Percentiles rank a stretch among this genome's conserved stretches.
phyloP scores from a whole-genome alignment of 2,329 filamentous ascomycete genomes.

The Helicocarpus griseus region DNA sequence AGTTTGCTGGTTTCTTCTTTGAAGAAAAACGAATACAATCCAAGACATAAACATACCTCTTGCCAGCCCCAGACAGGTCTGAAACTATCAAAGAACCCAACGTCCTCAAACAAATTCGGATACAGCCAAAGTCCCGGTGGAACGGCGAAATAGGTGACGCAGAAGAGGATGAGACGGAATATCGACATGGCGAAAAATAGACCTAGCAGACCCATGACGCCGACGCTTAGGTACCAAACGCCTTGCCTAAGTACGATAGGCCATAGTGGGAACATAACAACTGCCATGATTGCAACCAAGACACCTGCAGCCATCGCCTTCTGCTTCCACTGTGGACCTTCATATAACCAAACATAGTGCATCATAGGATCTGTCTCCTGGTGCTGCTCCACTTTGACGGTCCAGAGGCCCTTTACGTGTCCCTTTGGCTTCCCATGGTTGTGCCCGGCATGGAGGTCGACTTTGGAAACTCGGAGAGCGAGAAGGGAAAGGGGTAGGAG shows the following conservation, averaged over 20 bases:
- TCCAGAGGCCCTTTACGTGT: conserved; percentile 92
- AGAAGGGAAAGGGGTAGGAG: conserved; percentile 89
- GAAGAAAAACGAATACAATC: neutral
- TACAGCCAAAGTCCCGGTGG: conserved; percentile 95
- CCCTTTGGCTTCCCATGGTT: conserved; percentile 59
- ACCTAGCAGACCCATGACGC: conserved; percentile 76
- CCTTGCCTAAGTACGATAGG: conserved; percentile 81
- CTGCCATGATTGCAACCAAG: conserved; percentile 69
- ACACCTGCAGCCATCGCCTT: conserved; percentile 83
- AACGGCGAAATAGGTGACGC: conserved; percentile 74
- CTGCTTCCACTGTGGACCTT: conserved; percentile 86
- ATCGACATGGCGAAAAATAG: conserved; percentile 98
- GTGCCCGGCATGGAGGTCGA: conserved; percentile 68
- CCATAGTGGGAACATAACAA: conserved; percentile 96
- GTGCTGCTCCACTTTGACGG: conserved; percentile 88
- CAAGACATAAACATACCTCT: conserved; percentile 52
- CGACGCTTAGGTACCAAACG: conserved; percentile 96
- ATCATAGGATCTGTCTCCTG: conserved; percentile 60
- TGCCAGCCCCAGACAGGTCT: conserved; percentile 97
- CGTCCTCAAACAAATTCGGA: conserved; percentile 96
- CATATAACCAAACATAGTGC: conserved; percentile 96
- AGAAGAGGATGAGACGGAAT: conserved; percentile 89
- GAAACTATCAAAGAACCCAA: conserved; percentile 97
- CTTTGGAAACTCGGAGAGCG: conserved; percentile 77
- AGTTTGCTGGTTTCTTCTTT: neutral